These are phyloP conservation scores for Melastoma malabathricum DNA, from an alignment of 345 rosid genomes.

Conservation along the genomic window DNA sequence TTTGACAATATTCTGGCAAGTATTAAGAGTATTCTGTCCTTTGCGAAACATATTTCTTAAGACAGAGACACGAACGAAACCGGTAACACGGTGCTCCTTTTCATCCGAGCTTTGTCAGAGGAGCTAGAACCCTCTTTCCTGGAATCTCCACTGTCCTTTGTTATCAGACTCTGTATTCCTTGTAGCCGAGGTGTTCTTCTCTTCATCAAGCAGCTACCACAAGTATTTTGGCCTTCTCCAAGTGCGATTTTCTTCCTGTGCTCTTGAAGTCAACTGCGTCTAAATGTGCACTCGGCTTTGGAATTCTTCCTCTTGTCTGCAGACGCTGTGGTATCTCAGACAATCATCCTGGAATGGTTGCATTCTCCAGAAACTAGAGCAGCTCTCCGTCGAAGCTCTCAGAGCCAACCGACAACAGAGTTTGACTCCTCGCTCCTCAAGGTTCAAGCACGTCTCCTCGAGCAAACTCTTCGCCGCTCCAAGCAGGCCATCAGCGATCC, in stretches of 20 bases:
- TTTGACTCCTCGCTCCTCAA: slow-evolving; percentile 32
- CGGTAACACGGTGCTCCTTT: slow-evolving; percentile 10
- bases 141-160: slow-evolving; percentile 34
- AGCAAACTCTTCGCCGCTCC: slow-evolving; percentile 30
- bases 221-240: no score
- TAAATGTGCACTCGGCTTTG: background rate
- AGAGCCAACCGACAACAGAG: slow-evolving; percentile 24
- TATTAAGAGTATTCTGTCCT: slow-evolving; percentile 25
- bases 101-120: slow-evolving; percentile 22
- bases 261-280: background rate
- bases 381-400: slow-evolving; percentile 30
- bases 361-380: slow-evolving; percentile 17
- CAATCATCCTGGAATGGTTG: slow-evolving; percentile 9
- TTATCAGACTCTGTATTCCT: no score
- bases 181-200: no score
- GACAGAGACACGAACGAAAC: slow-evolving; percentile 10
- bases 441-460: slow-evolving; percentile 32
- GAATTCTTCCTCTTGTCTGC: slow-evolving; percentile 6
- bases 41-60: slow-evolving; percentile 21
- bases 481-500: slow-evolving; percentile 21
- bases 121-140: slow-evolving; percentile 35
- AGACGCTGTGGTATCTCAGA: slow-evolving; percentile 28
- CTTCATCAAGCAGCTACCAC: no score
- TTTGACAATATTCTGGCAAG: slow-evolving; percentile 23
- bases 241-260: no score